Base-by-base conservation (phyloP, 345 rosid genomes). In the Aurinia saxatilis region DNA sequence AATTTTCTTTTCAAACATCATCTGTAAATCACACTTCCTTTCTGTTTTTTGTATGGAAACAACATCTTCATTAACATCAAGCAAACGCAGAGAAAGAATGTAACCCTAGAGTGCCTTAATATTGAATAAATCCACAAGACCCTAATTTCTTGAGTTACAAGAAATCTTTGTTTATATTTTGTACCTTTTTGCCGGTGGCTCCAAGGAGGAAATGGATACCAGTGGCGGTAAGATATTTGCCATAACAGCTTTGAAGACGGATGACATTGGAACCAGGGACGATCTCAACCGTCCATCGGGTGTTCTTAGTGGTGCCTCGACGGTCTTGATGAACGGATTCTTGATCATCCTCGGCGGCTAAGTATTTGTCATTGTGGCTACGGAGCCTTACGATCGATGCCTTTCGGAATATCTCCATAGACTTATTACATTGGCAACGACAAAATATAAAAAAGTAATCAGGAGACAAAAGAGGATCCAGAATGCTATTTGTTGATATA, bases 211-310 rank as follows among this genome's bases (percentile, higher is more conserved):
- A 77, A 1, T 85, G 86, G 45, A 55, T 29, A 62, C 84, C 78
- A 3, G 90, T 72, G 15, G 98, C 96, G 10, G 95, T 80, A 5
- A 91, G 73, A 73, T 91, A 91, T 60, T 83, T 84, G 0, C 85
- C 87, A 1, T 75, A 84, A 60, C 85, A 78, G 29, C 95, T 80
- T 58, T 83, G 78, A 15, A 91, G 77, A 10, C 89, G 86, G 0
- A 88, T 23, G 2, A 56, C 63, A 1, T 57, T 57, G 6, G 68
- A 30, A 0, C 57, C 63, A 10, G 70, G 69, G 5, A 80, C 65
- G 1, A 84, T 4, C 54, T 88, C 90, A 17, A 88, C 89, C 1
- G 74, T 72, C 96, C 93, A 85, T 75, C 50, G 67, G 1, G 91
- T 82, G 33, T 78, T 84, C 72, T 45, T 57, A 18, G 54, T 0